These are phyloP conservation scores for Collybia sordida DNA, from an alignment of 768 basidiomycete species.

Conservation along the genomic window DNA sequence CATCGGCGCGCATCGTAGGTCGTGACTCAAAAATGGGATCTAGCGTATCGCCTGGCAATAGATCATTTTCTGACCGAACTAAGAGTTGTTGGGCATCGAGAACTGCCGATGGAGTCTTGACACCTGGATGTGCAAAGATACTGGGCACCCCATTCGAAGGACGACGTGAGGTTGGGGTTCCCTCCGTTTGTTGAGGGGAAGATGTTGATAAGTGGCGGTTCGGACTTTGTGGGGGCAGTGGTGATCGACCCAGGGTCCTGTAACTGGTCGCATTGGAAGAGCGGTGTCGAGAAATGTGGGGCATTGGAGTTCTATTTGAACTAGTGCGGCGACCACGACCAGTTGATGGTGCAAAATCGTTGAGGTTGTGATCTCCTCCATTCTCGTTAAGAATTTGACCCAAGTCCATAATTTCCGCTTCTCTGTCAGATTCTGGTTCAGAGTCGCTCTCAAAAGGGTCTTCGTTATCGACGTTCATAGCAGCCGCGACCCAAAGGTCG, in stretches of 20 bases:
- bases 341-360: constrained; percentile 9
- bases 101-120: constrained; percentile 75
- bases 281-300: constrained; percentile 25
- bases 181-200: constrained; percentile 31
- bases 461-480: constrained; percentile 92
- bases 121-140: constrained; percentile 84
- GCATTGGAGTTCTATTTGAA: constrained; percentile 19
- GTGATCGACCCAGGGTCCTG: constrained; percentile 30
- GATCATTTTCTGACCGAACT: constrained; percentile 39
- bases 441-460: constrained; percentile 69
- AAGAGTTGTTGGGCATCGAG: constrained; percentile 68
- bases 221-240: constrained; percentile 26
- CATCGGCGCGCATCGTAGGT: constrained; percentile 29
- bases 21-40: constrained; percentile 52
- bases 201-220: constrained; percentile 31
- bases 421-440: constrained; percentile 36
- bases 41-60: constrained; percentile 35
- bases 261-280: constrained; percentile 25
- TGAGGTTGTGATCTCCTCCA: constrained; percentile 26
- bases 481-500: constrained; percentile 96
- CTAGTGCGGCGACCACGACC: constrained; percentile 18
- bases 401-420: constrained; percentile 18
- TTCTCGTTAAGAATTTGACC: constrained; percentile 31
- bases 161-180: constrained; percentile 48
- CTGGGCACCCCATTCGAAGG: constrained; percentile 61